Conservation (phyloP, 352 stramenopile species). For the Phytophthora pseudosyringae region DNA sequence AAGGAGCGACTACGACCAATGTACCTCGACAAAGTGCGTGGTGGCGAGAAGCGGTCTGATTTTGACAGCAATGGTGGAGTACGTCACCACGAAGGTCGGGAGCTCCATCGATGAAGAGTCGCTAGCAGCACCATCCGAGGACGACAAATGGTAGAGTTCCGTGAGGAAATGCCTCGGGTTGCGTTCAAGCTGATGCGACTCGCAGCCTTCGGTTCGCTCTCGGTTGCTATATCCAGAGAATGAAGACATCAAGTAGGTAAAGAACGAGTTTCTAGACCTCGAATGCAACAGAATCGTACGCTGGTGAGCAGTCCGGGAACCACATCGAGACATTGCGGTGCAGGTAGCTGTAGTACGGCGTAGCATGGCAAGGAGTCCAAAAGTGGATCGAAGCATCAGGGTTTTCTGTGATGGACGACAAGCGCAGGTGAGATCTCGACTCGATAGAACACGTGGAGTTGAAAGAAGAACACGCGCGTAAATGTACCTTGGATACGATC, state of each 20-base stretch:
- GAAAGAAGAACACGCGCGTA: not conserved
- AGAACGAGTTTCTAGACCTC: not conserved
- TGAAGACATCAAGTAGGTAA: constrained; percentile 7
- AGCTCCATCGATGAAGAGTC: constrained; percentile 39
- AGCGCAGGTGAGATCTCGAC: not conserved
- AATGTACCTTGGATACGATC: constrained; percentile 59
- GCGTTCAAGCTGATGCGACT: constrained; percentile 71
- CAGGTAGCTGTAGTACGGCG: constrained; percentile 89
- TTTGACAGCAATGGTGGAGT: constrained; percentile 55
- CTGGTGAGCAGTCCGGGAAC: constrained; percentile 86
- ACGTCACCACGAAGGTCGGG: constrained; percentile 73
- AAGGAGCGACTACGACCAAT: constrained; percentile 6
- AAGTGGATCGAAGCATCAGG: constrained; percentile 76
- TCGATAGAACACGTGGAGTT: not conserved
- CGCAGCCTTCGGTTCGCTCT: constrained; percentile 56
- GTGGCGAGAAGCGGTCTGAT: constrained; percentile 55
- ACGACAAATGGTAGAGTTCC: constrained; percentile 59
- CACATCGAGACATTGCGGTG: constrained; percentile 86
- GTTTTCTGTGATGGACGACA: constrained; percentile 27
- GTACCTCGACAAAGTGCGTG: constrained; percentile 59
- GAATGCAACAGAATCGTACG: constrained; percentile 43
- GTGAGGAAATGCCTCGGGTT: constrained; percentile 59
- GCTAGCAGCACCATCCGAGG: constrained; percentile 20
- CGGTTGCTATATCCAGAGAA: constrained; percentile 54
- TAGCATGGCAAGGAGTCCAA: constrained; percentile 86